Evolutionary conservation across 805 yeast species (phyloP), one percentile per base, ranked within the genome.

Genomic region (Spathaspora hagerdaliae): DNA sequence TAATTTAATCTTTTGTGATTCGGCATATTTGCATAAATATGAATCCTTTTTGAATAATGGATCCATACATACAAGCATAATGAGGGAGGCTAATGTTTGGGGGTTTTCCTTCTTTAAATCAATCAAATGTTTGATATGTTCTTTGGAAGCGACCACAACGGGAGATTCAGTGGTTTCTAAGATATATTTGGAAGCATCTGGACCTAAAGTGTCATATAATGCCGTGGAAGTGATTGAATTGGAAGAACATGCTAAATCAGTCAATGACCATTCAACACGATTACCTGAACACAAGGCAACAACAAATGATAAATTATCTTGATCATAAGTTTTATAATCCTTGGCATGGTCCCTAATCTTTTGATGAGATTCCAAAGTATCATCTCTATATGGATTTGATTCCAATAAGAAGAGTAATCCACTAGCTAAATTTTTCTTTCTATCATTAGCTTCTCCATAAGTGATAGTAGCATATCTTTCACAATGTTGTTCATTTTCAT

Each of bases 261-360:
- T 63, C n/a, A 85, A 60, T 27, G 74, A 71, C 94, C 94, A 86
- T 61, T 85, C 87, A n/a, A 75, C 69, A 39, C 81, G 69, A 59
- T 84, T 84, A 12, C 74, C 68, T 26, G 85, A 75, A 60, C 77
- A 77, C 26, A 84, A 53, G 1, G 85, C 69, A 38, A 83, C 74
- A 35, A 82, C 65, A 53, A 81, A 83, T 1, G 61, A 57, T 41
- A 40, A 36, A 36, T 44, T 54, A 13, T 51, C 48, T 24, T 32
- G 41, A 36, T 71, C 64, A 41, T 61, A 69, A 15, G 55, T 53
- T 48, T 66, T 64, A 24, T 51, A 50, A 24, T 62, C 42, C 15
- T 42, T 42, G 29, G 47, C 44, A 43, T 72, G 74, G 39, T 53
- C 49, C 31, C 56, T 53, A 42, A 64, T 63, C 48, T 61, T 57